Base-by-base conservation (phyloP, 108 stramenopile genomes). In the Fistulifera pelliculosa region DNA sequence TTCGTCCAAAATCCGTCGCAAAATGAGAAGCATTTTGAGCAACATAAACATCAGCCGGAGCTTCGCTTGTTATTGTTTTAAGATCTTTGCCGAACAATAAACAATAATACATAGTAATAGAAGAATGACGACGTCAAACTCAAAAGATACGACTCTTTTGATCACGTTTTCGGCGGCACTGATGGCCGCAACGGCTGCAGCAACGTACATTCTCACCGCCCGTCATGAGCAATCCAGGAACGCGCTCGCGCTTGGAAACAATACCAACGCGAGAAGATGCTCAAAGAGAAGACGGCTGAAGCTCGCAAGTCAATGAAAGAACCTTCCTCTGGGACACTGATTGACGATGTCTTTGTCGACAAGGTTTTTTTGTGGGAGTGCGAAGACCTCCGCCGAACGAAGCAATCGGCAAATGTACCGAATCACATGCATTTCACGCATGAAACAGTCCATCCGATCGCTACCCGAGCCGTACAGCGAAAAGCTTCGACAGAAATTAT, bases 291-390 rank as follows among this genome's bases (percentile, higher is more conserved):
- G 57, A 66, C 63, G 5, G 47, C 69, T 18, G 54, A 55, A 38
- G 68, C 68, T 13, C 55, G 74, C 17, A 50, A 62, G 26, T 18
- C 59, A 11, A 45, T 49, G n/a, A 35, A 35, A 35, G 74, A 75
- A 63, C 58, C 58, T 47, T 81, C 88, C 1, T 47, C 50, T 3
- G 88, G 88, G 14, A 66, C 41, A 7, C 41, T 72, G 23, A 42
- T 90, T 35, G 69, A 69, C 0, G 83, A 75, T 56, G 58, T 83
- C 8, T 54, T 35, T 7, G 45, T 77, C 48, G 69, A 77, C 23
- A 58, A 69, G 3, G 71, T 91, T 14, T 87, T 80, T 60, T 75
- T 87, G 3, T 87, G 85, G 85, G 79, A 87, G 38, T 62, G 82
- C 23, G 82, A 91, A 71, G 66, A 87, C 38, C 68, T 91, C 21